These are phyloP conservation scores for Suhomyces prunicola DNA, from an alignment of 805 yeast genomes.

Conservation along the genomic window DNA sequence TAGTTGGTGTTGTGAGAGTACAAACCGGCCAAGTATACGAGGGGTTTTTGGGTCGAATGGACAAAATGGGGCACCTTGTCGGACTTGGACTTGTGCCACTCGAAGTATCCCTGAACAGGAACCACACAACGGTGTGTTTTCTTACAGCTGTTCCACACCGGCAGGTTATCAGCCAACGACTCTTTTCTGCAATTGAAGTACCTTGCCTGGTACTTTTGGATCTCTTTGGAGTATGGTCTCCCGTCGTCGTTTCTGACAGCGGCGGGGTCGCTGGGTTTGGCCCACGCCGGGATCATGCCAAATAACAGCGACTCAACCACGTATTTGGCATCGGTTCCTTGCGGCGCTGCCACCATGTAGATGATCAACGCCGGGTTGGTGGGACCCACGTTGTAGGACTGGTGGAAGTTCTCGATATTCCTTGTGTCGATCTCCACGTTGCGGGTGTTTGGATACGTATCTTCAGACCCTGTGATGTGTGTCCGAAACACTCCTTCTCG, in stretches of 20 bases:
- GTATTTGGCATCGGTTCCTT: constrained; percentile 13
- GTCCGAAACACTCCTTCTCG: constrained; percentile 1
- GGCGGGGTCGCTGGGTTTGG: constrained; percentile 38
- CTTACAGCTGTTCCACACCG: constrained; percentile 56
- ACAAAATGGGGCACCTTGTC: constrained; percentile 66
- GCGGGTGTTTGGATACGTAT: neutral
- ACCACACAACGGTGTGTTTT: constrained; percentile 62
- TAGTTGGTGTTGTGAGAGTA: constrained; percentile 37
- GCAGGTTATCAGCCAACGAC: constrained; percentile 44
- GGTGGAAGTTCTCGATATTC: constrained; percentile 14
- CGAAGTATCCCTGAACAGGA: constrained; percentile 82
- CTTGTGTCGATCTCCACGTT: constrained; percentile 5
- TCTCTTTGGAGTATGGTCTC: constrained; percentile 25
- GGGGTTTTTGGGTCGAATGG: constrained; percentile 45
- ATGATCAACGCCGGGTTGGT: constrained; percentile 48
- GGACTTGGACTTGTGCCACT: constrained; percentile 55
- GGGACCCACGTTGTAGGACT: constrained; percentile 62
- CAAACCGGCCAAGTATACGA: constrained; percentile 62
- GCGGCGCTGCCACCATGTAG: constrained; percentile 12
- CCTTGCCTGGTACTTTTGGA: constrained; percentile 37
- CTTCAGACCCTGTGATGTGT: constrained; percentile 8
- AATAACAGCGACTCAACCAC: constrained; percentile 61
- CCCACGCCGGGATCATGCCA: constrained; percentile 77
- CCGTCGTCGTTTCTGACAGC: constrained; percentile 20
- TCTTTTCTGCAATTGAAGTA: constrained; percentile 78